A percentile compares a stretch with the other conserved stretches of the same genome.
phyloP scores from a whole-genome alignment of 192 early-diverging fungal genomes.

The Chytriomyces hyalinus region DNA sequence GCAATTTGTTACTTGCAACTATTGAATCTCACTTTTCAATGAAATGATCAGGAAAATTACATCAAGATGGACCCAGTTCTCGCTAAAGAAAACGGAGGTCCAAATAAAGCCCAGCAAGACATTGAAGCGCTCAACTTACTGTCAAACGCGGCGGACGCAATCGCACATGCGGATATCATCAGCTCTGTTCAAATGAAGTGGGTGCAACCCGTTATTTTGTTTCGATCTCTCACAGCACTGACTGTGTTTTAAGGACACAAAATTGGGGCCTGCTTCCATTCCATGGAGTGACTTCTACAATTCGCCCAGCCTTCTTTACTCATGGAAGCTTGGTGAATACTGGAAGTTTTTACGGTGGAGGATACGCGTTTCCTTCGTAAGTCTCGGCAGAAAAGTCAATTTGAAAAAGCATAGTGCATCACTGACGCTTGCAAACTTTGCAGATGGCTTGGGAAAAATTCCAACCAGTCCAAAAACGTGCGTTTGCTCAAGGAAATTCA shows the following conservation, averaged over 20 bases:
- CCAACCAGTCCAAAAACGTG: slow-evolving; percentile 72
- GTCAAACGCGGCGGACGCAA: slow-evolving; percentile 83
- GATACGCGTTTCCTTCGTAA: slow-evolving; percentile 35
- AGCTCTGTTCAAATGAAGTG: slow-evolving; percentile 64
- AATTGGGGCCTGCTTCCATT: slow-evolving; percentile 92
- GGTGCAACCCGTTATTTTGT: background rate
- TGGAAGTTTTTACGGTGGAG: background rate
- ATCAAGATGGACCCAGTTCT: slow-evolving; percentile 67
- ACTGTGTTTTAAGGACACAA: slow-evolving; percentile 61
- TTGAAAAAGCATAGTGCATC: background rate
- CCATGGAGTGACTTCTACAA: slow-evolving; percentile 82
- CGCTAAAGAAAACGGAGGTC: slow-evolving; percentile 44
- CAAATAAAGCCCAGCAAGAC: slow-evolving; percentile 20
- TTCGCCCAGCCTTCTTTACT: slow-evolving; percentile 81
- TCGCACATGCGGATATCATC: slow-evolving; percentile 82
- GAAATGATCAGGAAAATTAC: slow-evolving; percentile 76
- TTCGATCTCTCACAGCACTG: slow-evolving; percentile 2
- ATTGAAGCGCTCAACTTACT: slow-evolving; percentile 64
- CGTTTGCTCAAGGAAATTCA: slow-evolving; percentile 85
- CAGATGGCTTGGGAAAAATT: slow-evolving; percentile 91
- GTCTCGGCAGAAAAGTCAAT: background rate
- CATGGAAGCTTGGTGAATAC: slow-evolving; percentile 59
- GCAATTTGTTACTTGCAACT: background rate
- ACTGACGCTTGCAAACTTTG: background rate
- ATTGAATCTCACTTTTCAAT: slow-evolving; percentile 5